A percentile compares a stretch with the other conserved stretches of the same genome.
Conservation (phyloP, 805 yeast species). For the Priceomyces medius region DNA sequence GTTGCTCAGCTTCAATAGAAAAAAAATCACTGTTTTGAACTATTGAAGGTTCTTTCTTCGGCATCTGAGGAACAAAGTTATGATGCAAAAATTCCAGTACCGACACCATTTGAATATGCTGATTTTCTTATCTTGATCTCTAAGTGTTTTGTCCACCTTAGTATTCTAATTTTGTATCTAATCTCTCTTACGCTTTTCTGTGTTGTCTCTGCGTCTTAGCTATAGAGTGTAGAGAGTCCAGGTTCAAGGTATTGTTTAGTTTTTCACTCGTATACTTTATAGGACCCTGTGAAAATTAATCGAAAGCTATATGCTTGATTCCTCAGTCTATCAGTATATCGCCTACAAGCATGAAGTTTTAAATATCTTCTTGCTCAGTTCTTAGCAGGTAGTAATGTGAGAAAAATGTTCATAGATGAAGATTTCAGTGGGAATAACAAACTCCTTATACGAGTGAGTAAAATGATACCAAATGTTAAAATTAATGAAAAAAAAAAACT, state of each 20-base stretch:
- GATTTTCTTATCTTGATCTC: too few species aligned
- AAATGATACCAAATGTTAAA: not conserved
- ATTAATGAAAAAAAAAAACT: not conserved
- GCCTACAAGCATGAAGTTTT: not conserved
- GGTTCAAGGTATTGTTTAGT: not conserved
- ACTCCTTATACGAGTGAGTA: not conserved
- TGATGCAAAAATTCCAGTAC: conserved; percentile 6
- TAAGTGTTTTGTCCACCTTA: too few species aligned
- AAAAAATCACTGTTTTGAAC: conserved; percentile 1
- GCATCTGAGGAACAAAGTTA: conserved; percentile 15
- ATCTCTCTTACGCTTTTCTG: too few species aligned
- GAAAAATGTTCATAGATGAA: not conserved
- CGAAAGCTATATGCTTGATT: not conserved
- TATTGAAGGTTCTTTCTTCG: conserved; percentile 5
- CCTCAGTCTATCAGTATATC: not conserved
- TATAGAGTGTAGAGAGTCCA: not conserved
- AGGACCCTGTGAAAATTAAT: not conserved
- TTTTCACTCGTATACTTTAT: not conserved
- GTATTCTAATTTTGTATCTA: too few species aligned
- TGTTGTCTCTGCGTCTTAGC: not conserved
- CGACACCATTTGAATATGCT: not conserved
- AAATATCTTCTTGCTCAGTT: not conserved
- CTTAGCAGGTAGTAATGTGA: not conserved
- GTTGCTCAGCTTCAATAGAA: not conserved
- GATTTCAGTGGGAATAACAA: not conserved